A percentile compares a stretch with the other conserved stretches of the same genome.
phyloP scores from a whole-genome alignment of 257 asterid species.

The Solanum bulbocastanum region DNA sequence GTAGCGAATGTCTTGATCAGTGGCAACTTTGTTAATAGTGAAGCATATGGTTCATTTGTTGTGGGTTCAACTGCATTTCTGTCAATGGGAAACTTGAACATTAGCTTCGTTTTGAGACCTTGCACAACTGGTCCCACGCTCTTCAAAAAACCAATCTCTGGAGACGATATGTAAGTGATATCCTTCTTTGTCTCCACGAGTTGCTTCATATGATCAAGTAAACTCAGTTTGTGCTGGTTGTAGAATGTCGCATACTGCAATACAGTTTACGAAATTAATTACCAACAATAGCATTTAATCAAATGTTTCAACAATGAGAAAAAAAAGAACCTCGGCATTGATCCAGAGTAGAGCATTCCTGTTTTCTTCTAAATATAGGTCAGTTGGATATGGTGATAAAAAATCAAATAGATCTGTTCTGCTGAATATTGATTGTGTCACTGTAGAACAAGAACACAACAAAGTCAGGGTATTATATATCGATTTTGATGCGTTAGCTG shows the following conservation, averaged over 20 bases:
- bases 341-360: constrained; percentile 45
- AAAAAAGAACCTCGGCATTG: constrained; percentile 53
- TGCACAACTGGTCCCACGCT: constrained; percentile 31
- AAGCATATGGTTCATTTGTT: constrained; percentile 42
- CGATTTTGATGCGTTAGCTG: neutral
- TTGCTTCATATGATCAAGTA: constrained; percentile 23
- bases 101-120: constrained; percentile 33
- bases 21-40: constrained; percentile 31
- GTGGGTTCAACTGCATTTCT: constrained; percentile 45
- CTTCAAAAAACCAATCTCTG: constrained; percentile 89
- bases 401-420: neutral
- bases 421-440: neutral
- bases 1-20: constrained; percentile 62
- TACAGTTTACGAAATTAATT: neutral
- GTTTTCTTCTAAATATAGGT: constrained; percentile 24
- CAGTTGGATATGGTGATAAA: constrained; percentile 1
- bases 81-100: constrained; percentile 33
- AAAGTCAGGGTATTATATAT: neutral
- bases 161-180: constrained; percentile 60
- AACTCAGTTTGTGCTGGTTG: constrained; percentile 42
- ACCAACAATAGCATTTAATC: neutral
- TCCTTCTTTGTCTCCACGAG: constrained; percentile 25
- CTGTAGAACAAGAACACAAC: neutral
- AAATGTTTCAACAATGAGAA: neutral
- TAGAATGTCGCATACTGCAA: constrained; percentile 68